Percentiles rank a stretch among this genome's conserved stretches.
These are phyloP conservation scores for Xylaria sp. DNA, from an alignment of 2,329 filamentous ascomycete genomes.

Conservation along the genomic window DNA sequence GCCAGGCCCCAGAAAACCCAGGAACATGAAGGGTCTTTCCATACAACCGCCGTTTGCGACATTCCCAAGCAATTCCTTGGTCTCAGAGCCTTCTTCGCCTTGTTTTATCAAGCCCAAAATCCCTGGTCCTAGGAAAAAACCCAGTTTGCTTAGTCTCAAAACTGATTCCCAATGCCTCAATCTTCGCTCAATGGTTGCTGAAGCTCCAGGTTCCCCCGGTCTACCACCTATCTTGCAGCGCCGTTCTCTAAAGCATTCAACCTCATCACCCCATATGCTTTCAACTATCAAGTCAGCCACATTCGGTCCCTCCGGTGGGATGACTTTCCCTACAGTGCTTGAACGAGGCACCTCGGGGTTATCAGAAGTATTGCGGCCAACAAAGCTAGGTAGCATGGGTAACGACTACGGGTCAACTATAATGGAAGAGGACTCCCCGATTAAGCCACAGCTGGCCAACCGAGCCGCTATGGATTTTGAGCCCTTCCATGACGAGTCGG, in stretches of 20 bases:
- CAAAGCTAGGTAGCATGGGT: slow-evolving; percentile 52
- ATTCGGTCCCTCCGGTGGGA: slow-evolving; percentile 69
- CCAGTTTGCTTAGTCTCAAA: slow-evolving; percentile 80
- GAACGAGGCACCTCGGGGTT: slow-evolving; percentile 69
- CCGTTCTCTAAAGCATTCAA: slow-evolving; percentile 72
- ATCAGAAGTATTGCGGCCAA: slow-evolving; percentile 66
- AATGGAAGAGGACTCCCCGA: slow-evolving; percentile 66
- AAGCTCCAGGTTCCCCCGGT: slow-evolving; percentile 65
- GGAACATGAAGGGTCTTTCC: slow-evolving; percentile 85
- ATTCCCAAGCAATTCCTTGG: slow-evolving; percentile 59
- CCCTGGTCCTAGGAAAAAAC: slow-evolving; percentile 76
- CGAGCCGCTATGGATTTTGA: slow-evolving; percentile 67
- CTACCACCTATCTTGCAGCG: slow-evolving; percentile 69
- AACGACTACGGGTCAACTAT: slow-evolving; percentile 56
- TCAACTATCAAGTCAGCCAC: slow-evolving; percentile 67
- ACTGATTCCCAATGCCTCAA: slow-evolving; percentile 71
- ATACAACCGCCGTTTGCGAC: slow-evolving; percentile 71
- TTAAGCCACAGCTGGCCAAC: slow-evolving; percentile 70
- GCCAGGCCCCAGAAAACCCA: slow-evolving; percentile 75
- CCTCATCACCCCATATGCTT: slow-evolving; percentile 74
- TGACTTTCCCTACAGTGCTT: slow-evolving; percentile 70
- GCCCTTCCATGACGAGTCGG: slow-evolving; percentile 70
- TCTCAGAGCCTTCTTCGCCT: slow-evolving; percentile 75
- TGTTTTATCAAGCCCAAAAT: slow-evolving; percentile 84
- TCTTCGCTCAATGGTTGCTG: slow-evolving; percentile 58